Percentiles rank a stretch among this genome's conserved stretches.
Conservation (phyloP, 73 alveolate genomes). For the Symbiodinium pilosum region DNA sequence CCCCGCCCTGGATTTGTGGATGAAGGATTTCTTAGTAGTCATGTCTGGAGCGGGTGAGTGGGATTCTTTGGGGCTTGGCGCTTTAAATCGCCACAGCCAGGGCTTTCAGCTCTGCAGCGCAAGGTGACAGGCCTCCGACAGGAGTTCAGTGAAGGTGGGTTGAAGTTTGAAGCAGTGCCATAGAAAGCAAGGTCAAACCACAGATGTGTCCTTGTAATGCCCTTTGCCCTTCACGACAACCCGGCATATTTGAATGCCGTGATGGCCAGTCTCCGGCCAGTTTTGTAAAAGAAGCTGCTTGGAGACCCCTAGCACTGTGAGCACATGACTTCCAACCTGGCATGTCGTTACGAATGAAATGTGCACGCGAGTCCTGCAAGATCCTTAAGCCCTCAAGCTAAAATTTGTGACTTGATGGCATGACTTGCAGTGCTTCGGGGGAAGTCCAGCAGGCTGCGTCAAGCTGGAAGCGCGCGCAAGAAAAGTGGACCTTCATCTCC, state of each 20-base stretch:
- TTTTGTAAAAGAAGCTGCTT: background rate
- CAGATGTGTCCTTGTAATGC: too few species aligned
- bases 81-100: constrained; percentile 6
- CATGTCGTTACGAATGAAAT: background rate
- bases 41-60: background rate
- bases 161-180: too few species aligned
- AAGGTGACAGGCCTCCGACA: constrained; percentile 1
- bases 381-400: background rate
- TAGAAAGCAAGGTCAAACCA: too few species aligned
- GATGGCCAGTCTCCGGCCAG: background rate
- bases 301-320: background rate
- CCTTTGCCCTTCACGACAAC: background rate
- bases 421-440: background rate
- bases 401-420: too few species aligned
- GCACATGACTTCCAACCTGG: background rate
- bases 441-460: background rate
- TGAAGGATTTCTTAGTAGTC: background rate
- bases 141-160: background rate
- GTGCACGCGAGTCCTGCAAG: background rate
- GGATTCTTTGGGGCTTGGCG: background rate
- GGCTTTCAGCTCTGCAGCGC: background rate
- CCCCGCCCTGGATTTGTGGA: background rate
- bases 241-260: background rate
- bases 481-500: background rate
- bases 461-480: background rate